Evolutionary conservation across 345 rosid genomes (phyloP).

Genomic region (Schrenkiella parvula): DNA sequence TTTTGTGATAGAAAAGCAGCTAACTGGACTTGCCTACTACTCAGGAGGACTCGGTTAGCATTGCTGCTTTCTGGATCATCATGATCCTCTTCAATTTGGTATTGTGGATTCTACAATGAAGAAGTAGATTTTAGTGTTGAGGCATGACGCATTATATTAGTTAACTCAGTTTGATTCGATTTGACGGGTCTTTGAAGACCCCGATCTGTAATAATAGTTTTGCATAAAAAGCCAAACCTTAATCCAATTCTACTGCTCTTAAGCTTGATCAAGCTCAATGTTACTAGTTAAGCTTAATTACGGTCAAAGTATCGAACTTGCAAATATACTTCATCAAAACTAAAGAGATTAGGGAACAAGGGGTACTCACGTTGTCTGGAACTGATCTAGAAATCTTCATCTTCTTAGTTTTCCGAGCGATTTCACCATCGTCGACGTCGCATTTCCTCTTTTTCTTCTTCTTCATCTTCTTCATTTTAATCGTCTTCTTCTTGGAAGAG

Average conservation of each 20-base stretch:
- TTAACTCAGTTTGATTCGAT: neutral
- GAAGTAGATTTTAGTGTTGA: neutral
- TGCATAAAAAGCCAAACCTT: too few relatives aligned
- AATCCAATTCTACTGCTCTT: neutral
- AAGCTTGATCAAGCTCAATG: neutral
- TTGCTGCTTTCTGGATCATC: slow-evolving; percentile 35
- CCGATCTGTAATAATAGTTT: neutral
- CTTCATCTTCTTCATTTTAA: slow-evolving; percentile 16
- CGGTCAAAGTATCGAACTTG: neutral
- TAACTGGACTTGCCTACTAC: slow-evolving; percentile 46
- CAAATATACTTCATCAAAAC: neutral
- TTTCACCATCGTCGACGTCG: slow-evolving; percentile 31
- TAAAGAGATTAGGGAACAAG: neutral
- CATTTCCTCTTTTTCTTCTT: slow-evolving; percentile 45
- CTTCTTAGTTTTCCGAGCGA: slow-evolving; percentile 42
- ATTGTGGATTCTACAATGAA: slow-evolving; percentile 24
- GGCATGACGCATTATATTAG: neutral
- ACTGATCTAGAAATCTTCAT: slow-evolving; percentile 34
- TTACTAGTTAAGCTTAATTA: neutral
- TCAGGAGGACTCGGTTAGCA: slow-evolving; percentile 35
- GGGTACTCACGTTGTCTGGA: slow-evolving; percentile 8
- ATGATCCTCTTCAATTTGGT: slow-evolving; percentile 24
- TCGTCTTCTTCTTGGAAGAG: slow-evolving; percentile 36
- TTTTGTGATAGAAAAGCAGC: neutral
- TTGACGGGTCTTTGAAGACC: neutral